Base-by-base conservation (phyloP, 331 rosid genomes). In the Dryas integrifolia region DNA sequence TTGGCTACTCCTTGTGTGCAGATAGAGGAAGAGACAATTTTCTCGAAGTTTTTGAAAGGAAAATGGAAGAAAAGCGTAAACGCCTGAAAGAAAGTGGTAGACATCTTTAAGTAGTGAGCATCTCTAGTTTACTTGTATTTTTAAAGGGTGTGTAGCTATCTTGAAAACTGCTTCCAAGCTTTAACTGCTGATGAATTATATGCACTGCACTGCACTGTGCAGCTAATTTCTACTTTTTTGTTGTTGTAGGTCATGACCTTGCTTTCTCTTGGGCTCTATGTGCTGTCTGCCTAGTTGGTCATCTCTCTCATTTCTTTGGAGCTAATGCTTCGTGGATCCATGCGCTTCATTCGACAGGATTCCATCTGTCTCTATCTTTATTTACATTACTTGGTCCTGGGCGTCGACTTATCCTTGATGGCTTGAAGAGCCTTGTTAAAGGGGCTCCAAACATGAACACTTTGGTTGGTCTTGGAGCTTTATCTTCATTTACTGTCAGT, bases 351-450 rank as follows among this genome's bases (percentile, higher is more conserved):
- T 89, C 98, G 30, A 81, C 89, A 51, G 96, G 91, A 59, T 94
- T 94, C 83, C 98, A 91, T 82, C 64, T 94, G 30, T 91, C 96
- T 67, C 73, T 94, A 73, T 91, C 90, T 81, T 82, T 94, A 77
- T 88, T 94, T 83, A 91, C 97, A 11, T 79, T 94, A 85, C 88
- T 94, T 80, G 98, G 97, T 72, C 98, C 97, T 67, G 98, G 98
- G 53, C 97, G 96, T 80, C 90, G 81, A 70, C 97, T 89, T 78
- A 91, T 94, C 74, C 60, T 89, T 56, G 98, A 94, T 72, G 98
- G 98, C 72, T 73, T 91, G 81, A 91, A 83, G 81, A 94, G 98
- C 65, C 95, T 94, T 73, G 65, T 85, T 45, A 94, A 80, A 88
- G 80, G 85, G 80, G 83, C 92, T 5, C 98, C 98, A 72, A 94